These are phyloP conservation scores for Lasiodiplodia citricola DNA, from an alignment of 2,329 filamentous ascomycete species.

Conservation along the genomic window DNA sequence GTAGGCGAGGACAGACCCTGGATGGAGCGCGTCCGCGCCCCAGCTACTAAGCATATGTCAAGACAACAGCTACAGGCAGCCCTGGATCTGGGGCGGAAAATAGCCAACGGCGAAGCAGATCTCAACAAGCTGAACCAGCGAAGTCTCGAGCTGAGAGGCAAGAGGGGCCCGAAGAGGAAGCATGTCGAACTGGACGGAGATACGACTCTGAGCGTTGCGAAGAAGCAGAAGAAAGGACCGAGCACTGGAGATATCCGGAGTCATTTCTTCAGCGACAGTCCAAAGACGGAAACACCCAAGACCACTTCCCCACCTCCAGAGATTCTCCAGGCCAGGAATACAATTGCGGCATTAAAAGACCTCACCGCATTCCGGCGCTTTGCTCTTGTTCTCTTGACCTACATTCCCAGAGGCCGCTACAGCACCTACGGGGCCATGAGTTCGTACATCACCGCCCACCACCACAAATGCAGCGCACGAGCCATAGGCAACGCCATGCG, in stretches of 20 bases:
- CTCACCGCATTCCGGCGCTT: slow-evolving; percentile 56
- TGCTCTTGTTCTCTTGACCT: slow-evolving; percentile 40
- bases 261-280: slow-evolving; percentile 34
- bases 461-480: slow-evolving; percentile 34
- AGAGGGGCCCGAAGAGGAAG: slow-evolving; percentile 33
- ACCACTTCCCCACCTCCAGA: slow-evolving; percentile 22
- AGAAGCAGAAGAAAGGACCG: background rate
- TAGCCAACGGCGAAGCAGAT: slow-evolving; percentile 44
- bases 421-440: slow-evolving; percentile 45
- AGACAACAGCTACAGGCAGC: slow-evolving; percentile 43
- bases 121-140: slow-evolving; percentile 46
- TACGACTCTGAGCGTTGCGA: slow-evolving; percentile 12
- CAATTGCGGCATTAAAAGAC: slow-evolving; percentile 51
- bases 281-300: background rate
- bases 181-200: slow-evolving; percentile 11
- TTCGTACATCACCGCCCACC: slow-evolving; percentile 36
- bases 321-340: slow-evolving; percentile 39
- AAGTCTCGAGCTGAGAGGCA: slow-evolving; percentile 48
- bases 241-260: slow-evolving; percentile 33
- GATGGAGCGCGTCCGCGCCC: slow-evolving; percentile 48
- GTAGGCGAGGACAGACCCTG: slow-evolving; percentile 48
- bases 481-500: slow-evolving; percentile 47
- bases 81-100: slow-evolving; percentile 46
- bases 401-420: slow-evolving; percentile 42
- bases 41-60: slow-evolving; percentile 53